These are phyloP conservation scores for Phaeophleospora eucalypticola DNA, from an alignment of 2,329 filamentous ascomycete species.

Conservation along the genomic window DNA sequence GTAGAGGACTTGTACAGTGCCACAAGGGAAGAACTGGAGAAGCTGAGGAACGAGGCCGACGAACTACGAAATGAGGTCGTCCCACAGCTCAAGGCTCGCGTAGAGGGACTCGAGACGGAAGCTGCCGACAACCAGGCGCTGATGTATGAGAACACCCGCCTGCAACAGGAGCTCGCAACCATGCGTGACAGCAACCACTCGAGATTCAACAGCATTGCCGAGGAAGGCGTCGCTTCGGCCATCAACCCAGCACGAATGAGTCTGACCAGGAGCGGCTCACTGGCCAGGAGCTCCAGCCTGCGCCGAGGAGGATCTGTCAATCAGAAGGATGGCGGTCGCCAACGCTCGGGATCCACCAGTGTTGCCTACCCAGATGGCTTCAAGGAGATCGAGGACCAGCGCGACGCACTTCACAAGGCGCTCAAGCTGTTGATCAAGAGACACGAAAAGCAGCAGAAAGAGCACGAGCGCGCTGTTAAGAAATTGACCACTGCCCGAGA, in stretches of 20 bases:
- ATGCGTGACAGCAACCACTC: slow-evolving; percentile 48
- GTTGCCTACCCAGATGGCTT: slow-evolving; percentile 41
- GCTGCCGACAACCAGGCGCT: slow-evolving; percentile 68
- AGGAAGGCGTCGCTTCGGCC: slow-evolving; percentile 45
- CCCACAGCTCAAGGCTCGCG: slow-evolving; percentile 68
- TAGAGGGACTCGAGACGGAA: slow-evolving; percentile 74
- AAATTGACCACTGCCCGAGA: slow-evolving; percentile 75
- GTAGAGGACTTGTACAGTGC: slow-evolving; percentile 88
- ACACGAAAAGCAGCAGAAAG: slow-evolving; percentile 77
- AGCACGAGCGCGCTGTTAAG: slow-evolving; percentile 76
- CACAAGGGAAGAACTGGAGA: slow-evolving; percentile 76
- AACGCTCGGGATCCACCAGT: slow-evolving; percentile 42
- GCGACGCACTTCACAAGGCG: slow-evolving; percentile 84
- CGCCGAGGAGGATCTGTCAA: slow-evolving; percentile 33
- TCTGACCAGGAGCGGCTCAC: slow-evolving; percentile 50
- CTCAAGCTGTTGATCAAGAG: slow-evolving; percentile 80
- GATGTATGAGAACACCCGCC: slow-evolving; percentile 73
- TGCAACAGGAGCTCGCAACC: slow-evolving; percentile 78
- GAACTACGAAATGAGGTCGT: slow-evolving; percentile 86
- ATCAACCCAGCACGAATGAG: slow-evolving; percentile 31
- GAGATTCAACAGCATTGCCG: slow-evolving; percentile 58
- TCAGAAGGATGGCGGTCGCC: slow-evolving; percentile 35
- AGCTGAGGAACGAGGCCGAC: slow-evolving; percentile 81
- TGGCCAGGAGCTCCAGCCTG: slow-evolving; percentile 51
- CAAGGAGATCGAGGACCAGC: slow-evolving; percentile 89